These are phyloP conservation scores for Rhynchosporium agropyri DNA, from an alignment of 2,329 filamentous ascomycete species.

Conservation along the genomic window DNA sequence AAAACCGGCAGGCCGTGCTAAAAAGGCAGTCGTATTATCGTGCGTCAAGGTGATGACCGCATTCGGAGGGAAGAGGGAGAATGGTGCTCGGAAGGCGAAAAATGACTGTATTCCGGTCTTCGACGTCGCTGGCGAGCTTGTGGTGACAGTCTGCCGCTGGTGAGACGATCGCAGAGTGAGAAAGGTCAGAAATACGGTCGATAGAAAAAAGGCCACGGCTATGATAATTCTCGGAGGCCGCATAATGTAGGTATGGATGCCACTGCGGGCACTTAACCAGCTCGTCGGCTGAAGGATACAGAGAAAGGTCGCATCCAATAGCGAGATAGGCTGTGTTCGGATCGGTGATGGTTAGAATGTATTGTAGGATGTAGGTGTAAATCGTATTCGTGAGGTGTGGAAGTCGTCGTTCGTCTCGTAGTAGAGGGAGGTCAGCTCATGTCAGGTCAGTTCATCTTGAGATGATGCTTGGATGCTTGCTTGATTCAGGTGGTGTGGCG, in stretches of 20 bases:
- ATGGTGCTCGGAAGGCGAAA: conserved; percentile 73
- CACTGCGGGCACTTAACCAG: conserved; percentile 36
- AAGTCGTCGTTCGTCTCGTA: conserved; percentile 13
- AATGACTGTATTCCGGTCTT: conserved; percentile 55
- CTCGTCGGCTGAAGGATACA: conserved; percentile 34
- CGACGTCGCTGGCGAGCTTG: conserved; percentile 22
- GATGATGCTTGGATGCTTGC: conserved; percentile 1
- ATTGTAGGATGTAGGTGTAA: not conserved
- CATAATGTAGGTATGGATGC: conserved; percentile 38
- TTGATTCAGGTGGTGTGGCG: conserved; percentile 6
- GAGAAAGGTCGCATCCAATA: conserved; percentile 33
- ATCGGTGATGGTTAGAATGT: not conserved
- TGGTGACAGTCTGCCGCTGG: conserved; percentile 30
- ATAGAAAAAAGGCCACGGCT: conserved; percentile 38
- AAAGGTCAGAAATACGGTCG: conserved; percentile 39
- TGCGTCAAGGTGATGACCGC: conserved; percentile 95
- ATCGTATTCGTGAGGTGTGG: not conserved
- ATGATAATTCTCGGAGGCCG: conserved; percentile 42
- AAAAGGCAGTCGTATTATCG: conserved; percentile 97
- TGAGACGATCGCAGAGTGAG: conserved; percentile 40
- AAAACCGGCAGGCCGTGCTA: conserved; percentile 90
- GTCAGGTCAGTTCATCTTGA: not conserved
- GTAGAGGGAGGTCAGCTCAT: not conserved
- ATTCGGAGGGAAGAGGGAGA: conserved; percentile 90
- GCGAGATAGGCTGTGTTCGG: not conserved